phyloP scores from a whole-genome alignment of 2,329 filamentous ascomycete species.

The Diatrype stigma region DNA sequence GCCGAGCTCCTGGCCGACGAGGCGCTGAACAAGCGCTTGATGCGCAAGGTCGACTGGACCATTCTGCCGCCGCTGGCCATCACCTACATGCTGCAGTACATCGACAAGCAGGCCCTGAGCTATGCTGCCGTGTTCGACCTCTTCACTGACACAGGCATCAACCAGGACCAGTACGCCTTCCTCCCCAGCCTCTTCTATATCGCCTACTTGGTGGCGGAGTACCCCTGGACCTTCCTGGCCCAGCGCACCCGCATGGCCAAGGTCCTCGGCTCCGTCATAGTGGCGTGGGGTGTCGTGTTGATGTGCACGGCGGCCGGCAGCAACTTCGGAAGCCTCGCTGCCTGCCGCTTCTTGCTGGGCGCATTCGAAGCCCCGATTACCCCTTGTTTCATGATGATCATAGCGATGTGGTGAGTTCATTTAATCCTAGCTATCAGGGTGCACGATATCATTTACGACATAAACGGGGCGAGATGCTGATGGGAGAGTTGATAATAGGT shows the following conservation, averaged over 20 bases:
- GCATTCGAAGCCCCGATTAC: constrained; percentile 45
- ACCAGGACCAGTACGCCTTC: constrained; percentile 46
- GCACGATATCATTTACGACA: too few species aligned
- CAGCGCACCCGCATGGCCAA: constrained; percentile 33
- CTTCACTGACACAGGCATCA: constrained; percentile 44
- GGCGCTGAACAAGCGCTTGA: constrained; percentile 22
- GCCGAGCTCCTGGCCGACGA: constrained; percentile 41
- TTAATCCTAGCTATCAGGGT: too few species aligned
- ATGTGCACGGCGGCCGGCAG: constrained; percentile 37
- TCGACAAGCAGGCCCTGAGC: constrained; percentile 51
- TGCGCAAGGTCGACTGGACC: constrained; percentile 44
- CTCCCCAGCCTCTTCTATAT: constrained; percentile 54
- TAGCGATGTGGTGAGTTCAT: constrained; percentile 40
- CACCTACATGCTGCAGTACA: constrained; percentile 49
- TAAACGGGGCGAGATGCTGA: too few species aligned
- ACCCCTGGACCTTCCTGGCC: constrained; percentile 30
- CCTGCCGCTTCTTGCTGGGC: constrained; percentile 42
- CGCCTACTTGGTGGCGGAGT: constrained; percentile 26
- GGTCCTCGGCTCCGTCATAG: constrained; percentile 28
- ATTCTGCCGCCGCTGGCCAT: constrained; percentile 48
- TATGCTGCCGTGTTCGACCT: constrained; percentile 55
- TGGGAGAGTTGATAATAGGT: constrained; percentile 26
- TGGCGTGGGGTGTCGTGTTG: constrained; percentile 34
- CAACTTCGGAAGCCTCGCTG: constrained; percentile 38
- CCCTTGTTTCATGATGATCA: constrained; percentile 46